Evolutionary conservation across 2,329 filamentous ascomycete species (phyloP), one percentile per base, ranked within the genome.

Genomic region (Escovopsis sp.): DNA sequence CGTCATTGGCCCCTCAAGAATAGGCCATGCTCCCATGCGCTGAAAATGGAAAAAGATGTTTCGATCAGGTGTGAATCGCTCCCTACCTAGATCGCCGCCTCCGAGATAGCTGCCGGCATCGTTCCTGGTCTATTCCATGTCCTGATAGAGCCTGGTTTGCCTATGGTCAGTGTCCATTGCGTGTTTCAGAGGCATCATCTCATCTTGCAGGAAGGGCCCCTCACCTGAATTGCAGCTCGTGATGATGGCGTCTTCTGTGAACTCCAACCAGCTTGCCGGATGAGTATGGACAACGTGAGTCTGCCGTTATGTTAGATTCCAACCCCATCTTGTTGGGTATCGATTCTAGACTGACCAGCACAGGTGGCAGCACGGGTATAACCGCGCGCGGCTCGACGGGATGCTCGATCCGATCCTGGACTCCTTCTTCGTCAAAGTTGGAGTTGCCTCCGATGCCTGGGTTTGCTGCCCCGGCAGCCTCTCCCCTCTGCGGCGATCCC

Each of bases 211-310:
- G 3, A 32, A 32, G 28, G 11, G 8, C 28, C 18, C 69, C 80
- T 61, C 68, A 93, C 89, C 89, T 64, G 80, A 84, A 57, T 86
- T 83, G 64, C 87, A 95, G 51, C 85, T 86, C 33, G 87, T 95
- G 55, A 96, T 80, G 51, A 98, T 94, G 48, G 82, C 82, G 53
- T 94, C 81, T 58, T 95, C 82, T 43, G 89, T 88, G 54, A 98
- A 98, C n/a, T 80, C 84, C 34, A 98, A 64, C 82, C 88, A 94
- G 59, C 78, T 85, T 38, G 94, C 69, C 42, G 88, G 87, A 61
- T 96, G 86, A 47, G 80, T 77, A 59, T 94, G 87, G 33, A 94
- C 77, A 11, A 74, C 68, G 61, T 94, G 95, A 39, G 82, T 85
- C 68, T 88, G 45, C 33, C 23, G 26, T 7, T 12, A 19, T 11